A percentile compares a stretch with the other conserved stretches of the same genome.
phyloP scores from a whole-genome alignment of 768 basidiomycete genomes.

The Suillus americanus region DNA sequence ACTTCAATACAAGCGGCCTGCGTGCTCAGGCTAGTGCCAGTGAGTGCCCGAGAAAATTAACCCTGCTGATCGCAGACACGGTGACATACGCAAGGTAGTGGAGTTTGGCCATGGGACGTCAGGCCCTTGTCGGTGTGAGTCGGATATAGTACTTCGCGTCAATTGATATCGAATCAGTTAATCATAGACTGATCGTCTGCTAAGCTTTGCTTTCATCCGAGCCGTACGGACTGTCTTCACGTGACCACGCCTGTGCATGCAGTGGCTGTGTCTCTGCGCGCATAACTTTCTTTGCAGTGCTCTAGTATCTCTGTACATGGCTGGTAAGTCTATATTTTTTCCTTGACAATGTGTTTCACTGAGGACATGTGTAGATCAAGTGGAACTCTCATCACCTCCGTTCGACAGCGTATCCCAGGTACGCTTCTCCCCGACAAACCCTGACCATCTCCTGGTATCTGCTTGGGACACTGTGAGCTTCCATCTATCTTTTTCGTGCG shows the following conservation, averaged over 20 bases:
- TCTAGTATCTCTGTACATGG: not conserved
- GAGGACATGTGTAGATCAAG: constrained; percentile 24
- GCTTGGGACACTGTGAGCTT: constrained; percentile 81
- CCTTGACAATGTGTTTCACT: not conserved
- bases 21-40: not conserved
- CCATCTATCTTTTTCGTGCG: constrained; percentile 13
- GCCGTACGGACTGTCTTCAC: not conserved
- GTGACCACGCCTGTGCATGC: not conserved
- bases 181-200: too few species aligned
- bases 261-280: not conserved
- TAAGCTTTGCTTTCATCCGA: too few species aligned
- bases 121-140: too few species aligned
- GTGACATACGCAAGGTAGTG: too few species aligned
- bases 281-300: constrained; percentile 1
- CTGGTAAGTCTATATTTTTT: not conserved
- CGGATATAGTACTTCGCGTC: not conserved
- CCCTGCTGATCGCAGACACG: not conserved
- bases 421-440: constrained; percentile 76
- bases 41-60: not conserved
- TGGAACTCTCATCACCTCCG: constrained; percentile 63
- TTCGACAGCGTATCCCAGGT: constrained; percentile 85
- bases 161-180: too few species aligned
- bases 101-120: too few species aligned
- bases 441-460: constrained; percentile 77
- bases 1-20: not conserved